Evolutionary conservation across 768 basidiomycete species (phyloP).

Genomic region (Tremella yokohamensis): DNA sequence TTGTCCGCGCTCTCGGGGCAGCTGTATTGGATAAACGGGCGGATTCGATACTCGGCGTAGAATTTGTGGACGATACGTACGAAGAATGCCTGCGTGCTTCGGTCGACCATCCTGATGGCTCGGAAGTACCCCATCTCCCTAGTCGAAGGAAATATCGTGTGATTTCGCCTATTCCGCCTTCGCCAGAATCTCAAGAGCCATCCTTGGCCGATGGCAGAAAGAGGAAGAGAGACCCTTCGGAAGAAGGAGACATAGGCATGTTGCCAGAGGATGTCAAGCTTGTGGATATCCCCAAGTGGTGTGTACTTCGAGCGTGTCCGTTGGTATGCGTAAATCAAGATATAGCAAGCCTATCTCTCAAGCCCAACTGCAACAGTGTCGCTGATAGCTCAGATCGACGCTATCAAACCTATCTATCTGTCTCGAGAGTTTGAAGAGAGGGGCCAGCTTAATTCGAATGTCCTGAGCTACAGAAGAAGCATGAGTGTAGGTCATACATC

Average conservation of each 20-base stretch:
- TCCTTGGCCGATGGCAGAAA: not conserved
- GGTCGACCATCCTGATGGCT: not conserved
- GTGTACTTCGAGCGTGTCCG: conserved; percentile 40
- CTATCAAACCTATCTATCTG: conserved; percentile 47
- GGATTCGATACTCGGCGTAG: conserved; percentile 2
- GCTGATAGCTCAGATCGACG: conserved; percentile 37
- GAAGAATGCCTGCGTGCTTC: conserved; percentile 20
- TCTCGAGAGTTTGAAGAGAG: conserved; percentile 45
- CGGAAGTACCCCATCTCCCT: conserved; percentile 7
- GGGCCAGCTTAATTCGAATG: conserved; percentile 48
- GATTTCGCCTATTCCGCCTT: not conserved
- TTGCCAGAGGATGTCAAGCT: conserved; percentile 33
- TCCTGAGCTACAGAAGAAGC: conserved; percentile 47
- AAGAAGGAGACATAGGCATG: conserved; percentile 29
- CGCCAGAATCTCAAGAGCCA: too few relatives aligned
- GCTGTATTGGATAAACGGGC: conserved; percentile 11
- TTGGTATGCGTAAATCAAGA: conserved; percentile 49
- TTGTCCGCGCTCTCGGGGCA: conserved; percentile 27
- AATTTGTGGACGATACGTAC: not conserved
- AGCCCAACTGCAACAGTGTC: not conserved
- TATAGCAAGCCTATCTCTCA: conserved; percentile 34
- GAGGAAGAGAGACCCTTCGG: conserved; percentile 6
- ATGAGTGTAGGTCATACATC: conserved; percentile 39
- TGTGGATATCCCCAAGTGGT: conserved; percentile 38
- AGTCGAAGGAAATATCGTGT: conserved; percentile 14